Evolutionary conservation across 495 filamentous ascomycete genomes (phyloP), one percentile per base, ranked within the genome.

Genomic region (Lophiostoma macrostomum): DNA sequence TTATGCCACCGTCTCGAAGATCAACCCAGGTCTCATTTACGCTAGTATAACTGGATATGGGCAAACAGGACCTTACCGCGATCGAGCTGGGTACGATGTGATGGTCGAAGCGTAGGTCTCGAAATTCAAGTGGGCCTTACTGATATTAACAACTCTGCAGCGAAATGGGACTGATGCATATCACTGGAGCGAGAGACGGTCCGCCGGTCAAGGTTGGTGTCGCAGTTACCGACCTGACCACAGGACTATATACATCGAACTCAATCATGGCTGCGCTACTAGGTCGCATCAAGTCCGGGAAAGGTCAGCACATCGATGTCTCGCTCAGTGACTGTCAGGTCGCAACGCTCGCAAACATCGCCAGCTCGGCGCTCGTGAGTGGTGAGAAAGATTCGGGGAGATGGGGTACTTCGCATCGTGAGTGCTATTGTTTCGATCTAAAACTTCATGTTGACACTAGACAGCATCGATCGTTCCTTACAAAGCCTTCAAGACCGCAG

Each of bases 161-260:
- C 14, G 93, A 97, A 69, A 89, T 98, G 74, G 93, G 93, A 4
- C 65, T 98, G 48, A 98, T 98, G 93, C 94, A 98, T 67, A 97
- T 98, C 47, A 98, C 93, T 0, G 93, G 93, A 10, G 75, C 76
- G 34, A 73, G 88, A 58, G 88, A 95, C 50, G 89, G 93, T 0
- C 87, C 90, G 1, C 94, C 94, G 0, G 94, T 96, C 12, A 98
- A 98, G 71, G 93, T 98, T 1, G 93, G 93, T 4, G 93, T 97
- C 12, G 93, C 93, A 5, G 91, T 97, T 5, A 98, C 94, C 0
- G 93, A 98, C 67, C 69, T 98, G 44, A 97, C 93, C 0, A 97
- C 93, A 0, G 93, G 93, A 0, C 65, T 98, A n/a, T 97, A 97
- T 66, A 90, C 93, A n/a, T 90, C 87, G 39, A 97, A 97, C 70